Evolutionary conservation across 345 rosid species (phyloP).

Genomic region (Citrus cavaleriei): DNA sequence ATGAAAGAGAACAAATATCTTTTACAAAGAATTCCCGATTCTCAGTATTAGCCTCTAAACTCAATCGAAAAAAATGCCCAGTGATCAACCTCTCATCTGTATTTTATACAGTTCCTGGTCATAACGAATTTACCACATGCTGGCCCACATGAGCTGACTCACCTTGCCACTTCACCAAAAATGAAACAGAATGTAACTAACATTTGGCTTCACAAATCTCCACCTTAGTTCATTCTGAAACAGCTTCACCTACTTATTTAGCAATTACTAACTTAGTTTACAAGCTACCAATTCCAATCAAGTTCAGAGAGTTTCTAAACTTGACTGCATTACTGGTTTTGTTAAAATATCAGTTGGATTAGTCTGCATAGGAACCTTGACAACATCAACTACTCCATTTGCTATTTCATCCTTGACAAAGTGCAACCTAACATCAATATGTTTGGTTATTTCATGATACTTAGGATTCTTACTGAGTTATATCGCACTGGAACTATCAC

Average conservation of each 20-base stretch:
- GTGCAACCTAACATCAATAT: not conserved
- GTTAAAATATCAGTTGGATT: not conserved
- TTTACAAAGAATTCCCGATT: too few species aligned
- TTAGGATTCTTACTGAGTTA: accelerated
- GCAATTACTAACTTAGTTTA: accelerated
- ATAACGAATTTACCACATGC: too few species aligned
- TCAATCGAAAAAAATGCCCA: accelerated
- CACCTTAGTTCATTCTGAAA: too few species aligned
- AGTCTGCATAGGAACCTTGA: accelerated
- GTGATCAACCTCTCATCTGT: too few species aligned
- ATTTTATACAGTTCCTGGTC: too few species aligned
- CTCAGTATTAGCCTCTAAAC: too few species aligned
- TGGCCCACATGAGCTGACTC: too few species aligned
- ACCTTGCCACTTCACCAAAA: too few species aligned
- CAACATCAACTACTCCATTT: accelerated
- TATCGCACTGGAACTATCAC: not conserved
- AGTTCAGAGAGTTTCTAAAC: not conserved
- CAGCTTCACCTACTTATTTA: too few species aligned
- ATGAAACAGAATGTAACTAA: too few species aligned
- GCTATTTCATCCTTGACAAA: not conserved
- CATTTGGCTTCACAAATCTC: too few species aligned
- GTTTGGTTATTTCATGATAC: not conserved
- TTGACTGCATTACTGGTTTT: not conserved
- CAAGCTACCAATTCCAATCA: not conserved
- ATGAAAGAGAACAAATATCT: too few species aligned